Conservation (phyloP, 2,329 filamentous ascomycete genomes). For the Sordariomycetes sp. region DNA sequence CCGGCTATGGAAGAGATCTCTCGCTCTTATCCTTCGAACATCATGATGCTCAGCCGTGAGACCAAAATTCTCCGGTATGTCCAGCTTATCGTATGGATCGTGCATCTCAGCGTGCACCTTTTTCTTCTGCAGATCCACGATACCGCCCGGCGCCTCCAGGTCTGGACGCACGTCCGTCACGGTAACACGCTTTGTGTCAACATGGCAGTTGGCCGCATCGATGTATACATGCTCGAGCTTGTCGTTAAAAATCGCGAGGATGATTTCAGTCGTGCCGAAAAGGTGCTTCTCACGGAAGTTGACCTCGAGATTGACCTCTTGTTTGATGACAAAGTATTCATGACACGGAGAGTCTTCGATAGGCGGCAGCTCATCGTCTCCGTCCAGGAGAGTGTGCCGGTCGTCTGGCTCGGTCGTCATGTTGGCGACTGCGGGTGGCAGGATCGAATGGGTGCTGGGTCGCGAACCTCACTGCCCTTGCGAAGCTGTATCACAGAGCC, state of each 20-base stretch:
- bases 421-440: too few species aligned
- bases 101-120: constrained; percentile 34
- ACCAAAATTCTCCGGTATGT: constrained; percentile 50
- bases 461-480: too few species aligned
- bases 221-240: constrained; percentile 49
- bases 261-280: constrained; percentile 73
- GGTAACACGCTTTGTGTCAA: constrained; percentile 43
- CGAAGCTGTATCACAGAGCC: too few species aligned
- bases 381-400: constrained; percentile 17
- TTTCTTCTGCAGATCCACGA: constrained; percentile 23
- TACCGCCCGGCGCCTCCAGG: constrained; percentile 24
- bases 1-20: constrained; percentile 39
- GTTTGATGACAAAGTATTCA: constrained; percentile 57
- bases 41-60: constrained; percentile 68
- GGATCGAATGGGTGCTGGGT: too few species aligned
- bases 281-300: constrained; percentile 71
- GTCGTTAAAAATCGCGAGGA: constrained; percentile 55
- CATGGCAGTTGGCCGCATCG: constrained; percentile 53
- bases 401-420: background rate
- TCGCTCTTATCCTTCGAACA: constrained; percentile 59
- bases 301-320: constrained; percentile 83
- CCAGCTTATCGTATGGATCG: constrained; percentile 60
- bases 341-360: constrained; percentile 24
- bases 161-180: constrained; percentile 33
- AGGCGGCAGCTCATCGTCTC: constrained; percentile 20